phyloP scores from a whole-genome alignment of 2,329 filamentous ascomycete species.

The Cordyceps pruinosa region DNA sequence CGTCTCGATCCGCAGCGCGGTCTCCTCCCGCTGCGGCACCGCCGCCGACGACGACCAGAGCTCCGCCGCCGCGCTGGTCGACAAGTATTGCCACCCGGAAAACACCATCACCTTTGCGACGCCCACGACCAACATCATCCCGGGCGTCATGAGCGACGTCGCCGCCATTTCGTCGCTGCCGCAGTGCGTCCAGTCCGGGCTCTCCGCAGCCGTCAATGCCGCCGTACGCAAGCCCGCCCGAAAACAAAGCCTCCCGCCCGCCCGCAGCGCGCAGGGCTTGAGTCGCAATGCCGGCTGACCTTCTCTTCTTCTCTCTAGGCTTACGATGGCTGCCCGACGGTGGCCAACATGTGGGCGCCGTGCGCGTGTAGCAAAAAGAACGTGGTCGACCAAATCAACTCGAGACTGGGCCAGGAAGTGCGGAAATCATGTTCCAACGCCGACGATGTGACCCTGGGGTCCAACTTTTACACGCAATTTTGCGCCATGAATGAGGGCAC shows the following conservation, averaged over 20 bases:
- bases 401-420: slow-evolving; percentile 32
- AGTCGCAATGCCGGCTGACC: background rate
- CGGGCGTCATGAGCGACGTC: slow-evolving; percentile 38
- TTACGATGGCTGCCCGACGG: slow-evolving; percentile 25
- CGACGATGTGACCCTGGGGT: slow-evolving; percentile 35
- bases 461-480: slow-evolving; percentile 40
- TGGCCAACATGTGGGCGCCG: slow-evolving; percentile 32
- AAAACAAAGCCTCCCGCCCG: no score
- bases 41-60: slow-evolving; percentile 38
- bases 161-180: slow-evolving; percentile 20
- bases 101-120: slow-evolving; percentile 27
- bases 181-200: slow-evolving; percentile 20
- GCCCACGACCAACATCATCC: slow-evolving; percentile 30
- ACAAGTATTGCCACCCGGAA: slow-evolving; percentile 38
- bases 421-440: slow-evolving; percentile 34
- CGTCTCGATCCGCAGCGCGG: slow-evolving; percentile 25
- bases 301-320: slow-evolving; percentile 16
- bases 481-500: slow-evolving; percentile 38
- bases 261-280: no score
- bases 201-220: slow-evolving; percentile 29
- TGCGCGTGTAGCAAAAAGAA: slow-evolving; percentile 40
- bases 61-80: slow-evolving; percentile 33
- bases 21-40: slow-evolving; percentile 34
- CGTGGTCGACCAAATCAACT: slow-evolving; percentile 30
- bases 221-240: background rate